phyloP scores from a whole-genome alignment of 805 yeast genomes.

The Metschnikowia kofuensis region DNA sequence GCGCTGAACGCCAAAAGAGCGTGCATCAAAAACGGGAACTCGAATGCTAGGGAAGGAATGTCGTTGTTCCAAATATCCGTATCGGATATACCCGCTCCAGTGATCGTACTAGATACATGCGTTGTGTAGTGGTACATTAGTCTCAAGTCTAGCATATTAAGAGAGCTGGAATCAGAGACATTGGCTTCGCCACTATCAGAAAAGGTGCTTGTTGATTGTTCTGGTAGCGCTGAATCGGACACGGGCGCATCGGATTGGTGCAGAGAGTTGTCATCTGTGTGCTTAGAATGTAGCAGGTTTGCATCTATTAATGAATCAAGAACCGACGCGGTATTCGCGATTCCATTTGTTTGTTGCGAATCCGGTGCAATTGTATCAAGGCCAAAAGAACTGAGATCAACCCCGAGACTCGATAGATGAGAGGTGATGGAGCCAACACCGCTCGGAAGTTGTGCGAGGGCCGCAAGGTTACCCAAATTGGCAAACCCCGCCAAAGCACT shows the following conservation, averaged over 20 bases:
- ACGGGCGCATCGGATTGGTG: neutral
- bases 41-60: constrained; percentile 84
- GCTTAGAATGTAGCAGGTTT: constrained; percentile 1
- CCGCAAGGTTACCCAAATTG: constrained; percentile 38
- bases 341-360: neutral
- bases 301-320: constrained; percentile 2
- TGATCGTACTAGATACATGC: constrained; percentile 80
- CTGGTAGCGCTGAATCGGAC: neutral
- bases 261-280: neutral
- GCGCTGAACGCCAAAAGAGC: constrained; percentile 88
- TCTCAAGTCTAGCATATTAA: constrained; percentile 74
- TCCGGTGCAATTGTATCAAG: neutral
- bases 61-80: constrained; percentile 83
- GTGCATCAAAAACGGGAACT: constrained; percentile 89
- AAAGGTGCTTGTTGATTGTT: neutral
- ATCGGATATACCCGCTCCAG: constrained; percentile 87
- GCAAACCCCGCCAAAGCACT: constrained; percentile 37
- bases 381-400: constrained; percentile 6
- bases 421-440: constrained; percentile 38
- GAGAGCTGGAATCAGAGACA: constrained; percentile 6
- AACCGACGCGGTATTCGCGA: neutral
- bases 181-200: neutral
- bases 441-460: constrained; percentile 42
- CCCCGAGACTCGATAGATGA: constrained; percentile 9
- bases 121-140: constrained; percentile 86